phyloP scores from a whole-genome alignment of 148 eudicot species.

The Vaccinium darrowii region DNA sequence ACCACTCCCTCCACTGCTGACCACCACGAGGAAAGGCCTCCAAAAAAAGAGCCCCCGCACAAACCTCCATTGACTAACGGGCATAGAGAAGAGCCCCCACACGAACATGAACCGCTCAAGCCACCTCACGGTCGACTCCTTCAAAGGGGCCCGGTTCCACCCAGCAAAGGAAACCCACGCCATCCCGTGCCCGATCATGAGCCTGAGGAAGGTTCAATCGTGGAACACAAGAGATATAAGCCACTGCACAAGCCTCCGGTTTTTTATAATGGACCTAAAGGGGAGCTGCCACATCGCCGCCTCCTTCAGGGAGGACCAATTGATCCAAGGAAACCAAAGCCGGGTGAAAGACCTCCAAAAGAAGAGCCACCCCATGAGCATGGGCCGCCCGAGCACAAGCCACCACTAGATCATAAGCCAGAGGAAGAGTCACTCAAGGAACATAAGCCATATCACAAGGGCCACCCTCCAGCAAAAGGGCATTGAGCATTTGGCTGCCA shows the following conservation, averaged over 20 bases:
- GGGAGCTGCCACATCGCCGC: too few species aligned
- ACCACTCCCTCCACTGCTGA: neutral
- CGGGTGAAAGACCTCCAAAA: neutral
- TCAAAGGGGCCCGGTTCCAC: neutral
- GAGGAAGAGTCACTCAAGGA: neutral
- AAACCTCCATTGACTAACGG: too few species aligned
- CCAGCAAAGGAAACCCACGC: neutral
- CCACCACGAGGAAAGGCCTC: neutral
- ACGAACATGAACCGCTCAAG: neutral
- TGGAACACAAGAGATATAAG: neutral
- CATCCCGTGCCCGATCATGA: neutral
- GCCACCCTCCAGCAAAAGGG: neutral
- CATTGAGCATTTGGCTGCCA: neutral
- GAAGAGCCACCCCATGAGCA: neutral
- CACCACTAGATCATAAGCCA: neutral
- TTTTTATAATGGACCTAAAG: neutral
- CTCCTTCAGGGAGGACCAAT: too few species aligned
- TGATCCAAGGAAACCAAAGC: too few species aligned
- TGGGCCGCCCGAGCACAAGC: neutral
- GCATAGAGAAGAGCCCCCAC: neutral
- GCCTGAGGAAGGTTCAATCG: neutral
- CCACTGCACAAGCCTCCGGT: neutral
- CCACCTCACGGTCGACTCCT: slow-evolving; percentile 17
- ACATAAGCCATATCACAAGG: neutral
- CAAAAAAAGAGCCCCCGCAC: neutral